Percentiles rank a stretch among this genome's conserved stretches.
These are phyloP conservation scores for Termitomyces titanicus DNA, from an alignment of 768 basidiomycete genomes.

Conservation along the genomic window DNA sequence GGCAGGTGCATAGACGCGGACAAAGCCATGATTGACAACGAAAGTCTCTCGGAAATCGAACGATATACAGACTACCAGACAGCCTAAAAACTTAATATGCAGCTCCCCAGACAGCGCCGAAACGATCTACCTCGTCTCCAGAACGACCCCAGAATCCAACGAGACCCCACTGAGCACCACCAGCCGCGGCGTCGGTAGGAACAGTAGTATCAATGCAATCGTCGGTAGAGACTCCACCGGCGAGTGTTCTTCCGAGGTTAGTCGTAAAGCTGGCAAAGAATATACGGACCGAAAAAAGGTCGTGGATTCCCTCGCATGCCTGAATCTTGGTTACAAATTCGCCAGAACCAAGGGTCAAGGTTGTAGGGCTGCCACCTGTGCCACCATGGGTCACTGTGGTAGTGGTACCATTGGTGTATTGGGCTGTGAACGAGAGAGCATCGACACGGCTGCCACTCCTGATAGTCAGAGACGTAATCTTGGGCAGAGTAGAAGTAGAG, in stretches of 20 bases:
- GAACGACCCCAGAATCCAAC: conserved; percentile 29
- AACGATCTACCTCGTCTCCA: conserved; percentile 27
- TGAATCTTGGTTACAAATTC: conserved; percentile 22
- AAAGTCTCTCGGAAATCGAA: neutral
- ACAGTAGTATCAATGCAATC: conserved; percentile 23
- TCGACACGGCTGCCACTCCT: conserved; percentile 29
- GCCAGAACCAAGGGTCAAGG: conserved; percentile 22
- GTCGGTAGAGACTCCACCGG: conserved; percentile 25
- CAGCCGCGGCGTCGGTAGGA: conserved; percentile 25
- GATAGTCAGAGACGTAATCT: conserved; percentile 27
- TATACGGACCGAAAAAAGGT: conserved; percentile 26
- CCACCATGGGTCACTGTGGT: conserved; percentile 27
- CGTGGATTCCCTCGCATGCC: conserved; percentile 24
- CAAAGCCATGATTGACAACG: too few species aligned
- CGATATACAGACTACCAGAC: neutral
- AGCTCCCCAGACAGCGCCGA: conserved; percentile 29
- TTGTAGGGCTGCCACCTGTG: conserved; percentile 26
- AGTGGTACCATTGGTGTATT: conserved; percentile 14
- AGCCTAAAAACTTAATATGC: conserved; percentile 14
- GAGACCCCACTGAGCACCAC: conserved; percentile 25
- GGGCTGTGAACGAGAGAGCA: conserved; percentile 23
- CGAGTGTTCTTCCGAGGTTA: conserved; percentile 23
- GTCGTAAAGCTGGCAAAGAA: conserved; percentile 29
- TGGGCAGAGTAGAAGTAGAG: conserved; percentile 16
- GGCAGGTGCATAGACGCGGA: too few species aligned